Evolutionary conservation across 176 grass and related monocot species (phyloP).

Genomic region (Puya raimondii): DNA sequence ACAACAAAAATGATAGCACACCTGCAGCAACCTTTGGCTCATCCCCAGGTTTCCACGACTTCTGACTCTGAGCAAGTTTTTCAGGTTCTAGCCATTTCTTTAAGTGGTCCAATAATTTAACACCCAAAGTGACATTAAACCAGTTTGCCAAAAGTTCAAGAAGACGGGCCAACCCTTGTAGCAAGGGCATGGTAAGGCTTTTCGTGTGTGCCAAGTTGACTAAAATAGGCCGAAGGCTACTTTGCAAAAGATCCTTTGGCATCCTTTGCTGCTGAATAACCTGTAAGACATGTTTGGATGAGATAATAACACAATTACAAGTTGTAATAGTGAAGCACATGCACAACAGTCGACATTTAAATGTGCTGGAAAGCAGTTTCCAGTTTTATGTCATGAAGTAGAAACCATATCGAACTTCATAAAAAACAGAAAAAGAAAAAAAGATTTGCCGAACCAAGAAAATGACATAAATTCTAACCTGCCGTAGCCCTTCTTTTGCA

Average conservation of each 20-base stretch:
- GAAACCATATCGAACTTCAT: neutral
- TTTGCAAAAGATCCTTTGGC: constrained; percentile 97
- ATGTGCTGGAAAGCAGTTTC: neutral
- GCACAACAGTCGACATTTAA: neutral
- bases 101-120: constrained; percentile 94
- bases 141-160: constrained; percentile 94
- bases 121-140: constrained; percentile 97
- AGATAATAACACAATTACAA: constrained; percentile 6
- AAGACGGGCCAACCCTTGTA: constrained; percentile 90
- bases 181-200: constrained; percentile 93
- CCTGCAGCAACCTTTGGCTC: constrained; percentile 96
- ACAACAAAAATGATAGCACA: constrained; percentile 7
- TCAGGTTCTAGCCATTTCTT: constrained; percentile 98
- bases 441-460: neutral
- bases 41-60: constrained; percentile 93
- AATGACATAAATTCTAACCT: constrained; percentile 30
- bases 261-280: constrained; percentile 98
- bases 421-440: neutral
- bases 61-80: constrained; percentile 86
- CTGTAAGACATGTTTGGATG: constrained; percentile 28
- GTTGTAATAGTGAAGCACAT: neutral
- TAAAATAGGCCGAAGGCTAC: constrained; percentile 89
- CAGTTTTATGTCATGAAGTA: constrained; percentile 1
- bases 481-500: constrained; percentile 95
- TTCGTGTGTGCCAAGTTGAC: constrained; percentile 96